Conservation (phyloP, 768 basidiomycete genomes). For the Auriscalpium orientale region DNA sequence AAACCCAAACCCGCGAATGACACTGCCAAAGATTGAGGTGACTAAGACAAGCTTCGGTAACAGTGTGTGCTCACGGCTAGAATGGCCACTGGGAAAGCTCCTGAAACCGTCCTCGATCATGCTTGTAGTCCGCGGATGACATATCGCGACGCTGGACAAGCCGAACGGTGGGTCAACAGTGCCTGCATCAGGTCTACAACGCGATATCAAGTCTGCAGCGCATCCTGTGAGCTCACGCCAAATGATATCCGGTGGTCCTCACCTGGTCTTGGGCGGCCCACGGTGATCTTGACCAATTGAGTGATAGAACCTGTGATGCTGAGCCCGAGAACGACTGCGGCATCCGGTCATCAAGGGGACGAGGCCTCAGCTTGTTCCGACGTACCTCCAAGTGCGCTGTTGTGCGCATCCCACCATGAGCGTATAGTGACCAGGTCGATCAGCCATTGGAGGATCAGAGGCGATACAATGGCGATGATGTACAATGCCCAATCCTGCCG, state of each 20-base stretch:
- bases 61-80: slow-evolving; percentile 52
- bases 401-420: slow-evolving; percentile 89
- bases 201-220: slow-evolving; percentile 48
- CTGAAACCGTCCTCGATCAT: slow-evolving; percentile 79
- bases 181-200: slow-evolving; percentile 64
- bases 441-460: slow-evolving; percentile 58
- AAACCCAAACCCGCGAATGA: slow-evolving; percentile 93
- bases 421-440: slow-evolving; percentile 68
- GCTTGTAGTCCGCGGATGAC: slow-evolving; percentile 56
- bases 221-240: background rate
- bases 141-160: slow-evolving; percentile 67
- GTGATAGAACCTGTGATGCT: slow-evolving; percentile 76
- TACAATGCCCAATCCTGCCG: slow-evolving; percentile 17
- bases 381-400: slow-evolving; percentile 44
- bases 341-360: background rate
- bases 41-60: background rate
- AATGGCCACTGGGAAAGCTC: slow-evolving; percentile 90
- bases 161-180: slow-evolving; percentile 65
- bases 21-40: slow-evolving; percentile 35
- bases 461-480: slow-evolving; percentile 49
- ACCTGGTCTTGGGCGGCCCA: slow-evolving; percentile 89
- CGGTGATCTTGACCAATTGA: slow-evolving; percentile 77
- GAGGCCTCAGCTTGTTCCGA: slow-evolving; percentile 1
- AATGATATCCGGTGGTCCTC: background rate
- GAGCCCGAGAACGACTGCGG: slow-evolving; percentile 63